Evolutionary conservation across 2,329 filamentous ascomycete genomes (phyloP), one percentile per base, ranked within the genome.

Genomic region (Microsporum audouinii): DNA sequence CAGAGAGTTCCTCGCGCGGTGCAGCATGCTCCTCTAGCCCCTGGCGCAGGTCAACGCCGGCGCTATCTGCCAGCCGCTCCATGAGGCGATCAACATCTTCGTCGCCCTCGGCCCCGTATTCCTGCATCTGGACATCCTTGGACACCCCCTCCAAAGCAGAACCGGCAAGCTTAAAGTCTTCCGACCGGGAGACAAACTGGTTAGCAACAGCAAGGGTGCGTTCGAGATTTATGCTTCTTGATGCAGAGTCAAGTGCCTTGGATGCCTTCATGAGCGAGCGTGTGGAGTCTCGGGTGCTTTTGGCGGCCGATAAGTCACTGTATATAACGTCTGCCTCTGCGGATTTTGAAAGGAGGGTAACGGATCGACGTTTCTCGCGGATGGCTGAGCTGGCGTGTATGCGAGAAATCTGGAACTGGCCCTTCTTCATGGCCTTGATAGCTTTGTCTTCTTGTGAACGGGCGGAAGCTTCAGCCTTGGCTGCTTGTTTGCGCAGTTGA

Each of bases 321-420:
- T 77, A 77, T n/a, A 79, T 78, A 0, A 78, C 77, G 61, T 79
- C 77, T 49, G 77, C 76, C 17, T 76, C 74, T 12, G 76, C 76
- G 5, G 77, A 75, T 65, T 78, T 74, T 5, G 75, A 72, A 61
- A 73, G 72, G 3, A 79, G 73, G 10, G 74, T 75, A 17, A 78
- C 73, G 62, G 77, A 73, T 63, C 77, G 74, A 59, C 76, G 73
- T 60, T 77, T 77, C 60, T 78, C 76, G 63, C 76, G 76, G 33
- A 78, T 71, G 34, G 76, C 75, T 53, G 75, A 76, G 23, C 72
- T 71, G 60, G 76, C 76, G 67, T 79, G 77, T 68, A 79, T 77
- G 58, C 76, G 76, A 51, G 77, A 76, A 66, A 79, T 78, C 65
- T 78, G 76, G 64, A 78, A 77, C 68, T 79, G 76, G 60, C 71